A percentile compares a stretch with the other conserved stretches of the same genome.
phyloP scores from a whole-genome alignment of 2,329 filamentous ascomycete genomes.

The Pseudogymnoascus sp. region DNA sequence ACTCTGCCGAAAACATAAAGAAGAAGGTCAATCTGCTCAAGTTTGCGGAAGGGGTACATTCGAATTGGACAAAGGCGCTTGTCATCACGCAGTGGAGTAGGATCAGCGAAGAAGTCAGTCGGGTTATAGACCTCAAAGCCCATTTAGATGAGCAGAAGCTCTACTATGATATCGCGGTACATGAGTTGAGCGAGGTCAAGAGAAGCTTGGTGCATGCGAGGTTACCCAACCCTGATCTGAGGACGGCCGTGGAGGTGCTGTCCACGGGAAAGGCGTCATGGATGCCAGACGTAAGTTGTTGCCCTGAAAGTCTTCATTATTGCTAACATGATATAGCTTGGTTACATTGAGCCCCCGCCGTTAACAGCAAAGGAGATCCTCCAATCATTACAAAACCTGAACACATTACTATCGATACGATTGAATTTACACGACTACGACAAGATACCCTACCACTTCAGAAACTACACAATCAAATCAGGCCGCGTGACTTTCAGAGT shows the following conservation, averaged over 20 bases:
- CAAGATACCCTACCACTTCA: conserved; percentile 66
- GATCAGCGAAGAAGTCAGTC: conserved; percentile 71
- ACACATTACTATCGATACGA: conserved; percentile 74
- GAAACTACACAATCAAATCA: conserved; percentile 69
- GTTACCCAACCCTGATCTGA: conserved; percentile 83
- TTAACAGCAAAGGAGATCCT: conserved; percentile 67
- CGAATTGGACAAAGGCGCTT: conserved; percentile 86
- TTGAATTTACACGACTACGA: conserved; percentile 81
- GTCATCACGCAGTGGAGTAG: conserved; percentile 88
- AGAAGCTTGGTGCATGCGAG: conserved; percentile 64
- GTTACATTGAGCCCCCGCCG: conserved; percentile 68
- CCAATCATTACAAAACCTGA: conserved; percentile 70
- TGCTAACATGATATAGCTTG: conserved; percentile 45
- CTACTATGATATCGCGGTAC: conserved; percentile 54
- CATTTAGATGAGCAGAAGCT: conserved; percentile 62
- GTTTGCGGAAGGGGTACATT: conserved; percentile 73
- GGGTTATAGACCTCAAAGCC: conserved; percentile 77
- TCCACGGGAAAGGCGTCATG: conserved; percentile 70
- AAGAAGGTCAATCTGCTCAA: conserved; percentile 73
- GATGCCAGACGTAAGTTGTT: conserved; percentile 65
- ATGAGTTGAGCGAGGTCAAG: conserved; percentile 65
- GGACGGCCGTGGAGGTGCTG: conserved; percentile 79
- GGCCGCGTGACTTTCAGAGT: conserved; percentile 89
- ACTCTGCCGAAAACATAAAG: conserved; percentile 57
- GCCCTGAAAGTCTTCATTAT: not conserved